Conservation (phyloP, 129 eudicot genomes). For the Deinandra increscens region DNA sequence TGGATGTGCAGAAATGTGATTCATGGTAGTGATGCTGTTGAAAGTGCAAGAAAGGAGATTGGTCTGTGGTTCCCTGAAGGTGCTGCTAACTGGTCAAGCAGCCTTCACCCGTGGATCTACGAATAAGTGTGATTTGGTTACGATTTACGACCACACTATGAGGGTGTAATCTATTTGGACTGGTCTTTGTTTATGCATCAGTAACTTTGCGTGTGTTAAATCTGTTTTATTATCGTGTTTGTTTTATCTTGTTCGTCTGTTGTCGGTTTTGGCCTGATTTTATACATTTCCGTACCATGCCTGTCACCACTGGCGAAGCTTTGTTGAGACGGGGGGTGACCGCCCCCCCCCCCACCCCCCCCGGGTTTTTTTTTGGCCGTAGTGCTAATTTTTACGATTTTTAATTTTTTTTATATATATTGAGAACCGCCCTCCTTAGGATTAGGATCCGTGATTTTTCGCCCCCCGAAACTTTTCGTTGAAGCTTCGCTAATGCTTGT, state of each 20-base stretch:
- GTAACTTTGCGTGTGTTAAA: constrained; percentile 13
- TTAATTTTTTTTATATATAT: no score
- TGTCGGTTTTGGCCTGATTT: neutral
- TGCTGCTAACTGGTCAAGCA: constrained; percentile 71
- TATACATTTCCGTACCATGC: no score
- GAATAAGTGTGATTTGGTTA: constrained; percentile 40
- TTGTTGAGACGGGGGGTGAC: no score
- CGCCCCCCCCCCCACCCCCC: no score
- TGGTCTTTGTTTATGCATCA: constrained; percentile 21
- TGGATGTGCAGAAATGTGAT: constrained; percentile 74
- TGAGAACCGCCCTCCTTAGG: no score
- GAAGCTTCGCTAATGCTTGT: no score
- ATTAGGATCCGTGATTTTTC: no score
- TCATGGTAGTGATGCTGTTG: constrained; percentile 96
- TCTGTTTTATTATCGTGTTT: neutral
- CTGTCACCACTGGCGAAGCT: no score
- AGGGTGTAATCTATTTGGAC: constrained; percentile 29
- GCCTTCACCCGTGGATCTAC: constrained; percentile 83
- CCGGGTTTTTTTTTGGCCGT: no score
- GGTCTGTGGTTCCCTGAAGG: constrained; percentile 97
- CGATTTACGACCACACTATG: neutral
- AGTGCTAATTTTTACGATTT: no score
- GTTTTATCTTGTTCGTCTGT: neutral
- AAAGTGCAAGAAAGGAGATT: constrained; percentile 85
- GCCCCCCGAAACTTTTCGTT: no score